Evolutionary conservation across 169 alveolate species (phyloP).

Genomic region (Plasmodium gonderi): DNA sequence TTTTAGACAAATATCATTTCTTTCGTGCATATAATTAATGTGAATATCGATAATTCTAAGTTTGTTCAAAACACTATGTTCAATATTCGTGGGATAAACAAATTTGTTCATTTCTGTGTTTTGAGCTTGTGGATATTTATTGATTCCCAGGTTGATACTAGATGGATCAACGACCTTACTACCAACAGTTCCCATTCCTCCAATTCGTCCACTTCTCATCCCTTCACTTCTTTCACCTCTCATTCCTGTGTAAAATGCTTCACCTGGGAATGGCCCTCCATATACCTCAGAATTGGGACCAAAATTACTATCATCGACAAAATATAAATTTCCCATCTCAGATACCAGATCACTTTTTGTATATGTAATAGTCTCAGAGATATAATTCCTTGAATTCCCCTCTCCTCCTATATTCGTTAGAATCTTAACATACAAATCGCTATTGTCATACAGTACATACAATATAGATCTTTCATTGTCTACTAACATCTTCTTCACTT

Average conservation of each 20-base stretch:
- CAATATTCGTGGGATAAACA: neutral
- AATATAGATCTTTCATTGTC: slow-evolving; percentile 66
- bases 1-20: slow-evolving; percentile 38
- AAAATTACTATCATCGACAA: slow-evolving; percentile 15
- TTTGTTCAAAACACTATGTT: slow-evolving; percentile 11
- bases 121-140: neutral
- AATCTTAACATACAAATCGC: slow-evolving; percentile 50
- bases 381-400: slow-evolving; percentile 9
- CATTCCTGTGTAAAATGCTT: neutral
- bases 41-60: slow-evolving; percentile 55
- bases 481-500: slow-evolving; percentile 43
- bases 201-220: neutral
- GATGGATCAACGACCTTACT: neutral
- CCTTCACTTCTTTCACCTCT: neutral
- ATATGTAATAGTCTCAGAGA: slow-evolving; percentile 50
- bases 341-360: slow-evolving; percentile 19
- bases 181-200: neutral
- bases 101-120: neutral
- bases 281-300: neutral
- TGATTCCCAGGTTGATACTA: neutral
- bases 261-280: neutral
- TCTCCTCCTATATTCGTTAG: neutral
- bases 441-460: slow-evolving; percentile 39
- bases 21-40: slow-evolving; percentile 30
- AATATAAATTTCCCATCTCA: slow-evolving; percentile 19